A percentile compares a stretch with the other conserved stretches of the same genome.
These are phyloP conservation scores for Boletus sp. DNA, from an alignment of 1,284 basidiomycete species.

Conservation along the genomic window DNA sequence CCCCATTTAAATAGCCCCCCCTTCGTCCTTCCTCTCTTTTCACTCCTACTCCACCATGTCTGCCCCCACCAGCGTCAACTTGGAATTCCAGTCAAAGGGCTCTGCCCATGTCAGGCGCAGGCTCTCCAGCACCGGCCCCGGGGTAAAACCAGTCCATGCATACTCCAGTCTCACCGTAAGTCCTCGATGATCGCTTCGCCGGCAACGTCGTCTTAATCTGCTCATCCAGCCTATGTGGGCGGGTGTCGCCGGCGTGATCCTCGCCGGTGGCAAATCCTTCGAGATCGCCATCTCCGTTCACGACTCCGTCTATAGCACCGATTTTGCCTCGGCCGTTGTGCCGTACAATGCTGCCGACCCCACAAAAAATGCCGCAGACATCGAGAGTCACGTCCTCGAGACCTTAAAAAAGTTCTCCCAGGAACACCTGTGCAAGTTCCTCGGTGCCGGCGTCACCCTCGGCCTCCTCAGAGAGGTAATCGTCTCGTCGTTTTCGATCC, in stretches of 20 bases:
- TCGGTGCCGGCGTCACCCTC: constrained; percentile 59
- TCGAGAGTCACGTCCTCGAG: constrained; percentile 59
- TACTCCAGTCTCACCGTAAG: constrained; percentile 65
- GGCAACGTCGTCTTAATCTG: constrained; percentile 16
- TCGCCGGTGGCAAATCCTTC: constrained; percentile 54
- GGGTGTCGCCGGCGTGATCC: constrained; percentile 59
- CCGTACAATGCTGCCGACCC: constrained; percentile 46
- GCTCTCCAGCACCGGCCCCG: constrained; percentile 51
- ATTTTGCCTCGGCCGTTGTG: constrained; percentile 56
- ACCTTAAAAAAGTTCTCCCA: constrained; percentile 63
- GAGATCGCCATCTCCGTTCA: constrained; percentile 75
- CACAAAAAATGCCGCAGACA: constrained; percentile 50
- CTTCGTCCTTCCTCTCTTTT: constrained; percentile 4
- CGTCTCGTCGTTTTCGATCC: constrained; percentile 23
- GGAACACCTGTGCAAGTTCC: constrained; percentile 78
- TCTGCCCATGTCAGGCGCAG: constrained; percentile 62
- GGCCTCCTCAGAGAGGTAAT: constrained; percentile 44
- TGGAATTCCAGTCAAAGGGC: constrained; percentile 57
- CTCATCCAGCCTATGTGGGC: constrained; percentile 74
- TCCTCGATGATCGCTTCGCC: constrained; percentile 23
- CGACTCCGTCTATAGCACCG: constrained; percentile 77
- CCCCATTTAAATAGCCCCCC: constrained; percentile 28
- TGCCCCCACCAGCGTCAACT: constrained; percentile 28
- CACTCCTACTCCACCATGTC: constrained; percentile 38
- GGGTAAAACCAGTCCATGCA: constrained; percentile 47